A percentile compares a stretch with the other conserved stretches of the same genome.
Evolutionary conservation across 2,329 filamentous ascomycete species (phyloP).

Genomic region (Paraconiothyrium brasiliense): DNA sequence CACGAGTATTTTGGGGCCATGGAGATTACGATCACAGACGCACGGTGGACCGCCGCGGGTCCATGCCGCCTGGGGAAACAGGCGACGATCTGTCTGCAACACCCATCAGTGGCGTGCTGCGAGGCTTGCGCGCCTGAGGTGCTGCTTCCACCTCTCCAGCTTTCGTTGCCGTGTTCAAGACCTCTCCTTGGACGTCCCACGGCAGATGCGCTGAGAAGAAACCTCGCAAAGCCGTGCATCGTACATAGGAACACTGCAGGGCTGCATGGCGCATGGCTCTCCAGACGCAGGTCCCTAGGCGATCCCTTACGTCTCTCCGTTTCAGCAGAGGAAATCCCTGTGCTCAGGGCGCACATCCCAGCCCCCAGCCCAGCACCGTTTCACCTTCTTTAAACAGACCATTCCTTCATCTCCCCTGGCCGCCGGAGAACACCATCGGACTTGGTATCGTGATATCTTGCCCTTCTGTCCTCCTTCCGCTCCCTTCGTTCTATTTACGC

Average conservation of each 20-base stretch:
- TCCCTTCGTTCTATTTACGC: slow-evolving; percentile 31
- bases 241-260: slow-evolving; percentile 9
- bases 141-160: not conserved
- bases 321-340: slow-evolving; percentile 37
- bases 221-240: not conserved
- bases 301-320: slow-evolving; percentile 42
- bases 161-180: not conserved
- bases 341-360: slow-evolving; percentile 27
- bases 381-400: slow-evolving; percentile 46
- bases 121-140: not conserved
- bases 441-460: slow-evolving; percentile 37
- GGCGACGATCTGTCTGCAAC: slow-evolving; percentile 12
- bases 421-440: slow-evolving; percentile 36
- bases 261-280: slow-evolving; percentile 16
- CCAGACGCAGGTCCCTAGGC: slow-evolving; percentile 12
- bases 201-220: not conserved
- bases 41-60: slow-evolving; percentile 12
- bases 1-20: slow-evolving; percentile 18
- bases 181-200: not conserved
- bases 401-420: slow-evolving; percentile 50
- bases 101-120: not conserved
- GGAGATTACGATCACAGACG: slow-evolving; percentile 23
- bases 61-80: slow-evolving; percentile 16
- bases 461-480: slow-evolving; percentile 29
- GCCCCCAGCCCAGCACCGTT: slow-evolving; percentile 40